Evolutionary conservation across 768 basidiomycete genomes (phyloP), one percentile per base, ranked within the genome.

Genomic region (Tulasnella sp.): DNA sequence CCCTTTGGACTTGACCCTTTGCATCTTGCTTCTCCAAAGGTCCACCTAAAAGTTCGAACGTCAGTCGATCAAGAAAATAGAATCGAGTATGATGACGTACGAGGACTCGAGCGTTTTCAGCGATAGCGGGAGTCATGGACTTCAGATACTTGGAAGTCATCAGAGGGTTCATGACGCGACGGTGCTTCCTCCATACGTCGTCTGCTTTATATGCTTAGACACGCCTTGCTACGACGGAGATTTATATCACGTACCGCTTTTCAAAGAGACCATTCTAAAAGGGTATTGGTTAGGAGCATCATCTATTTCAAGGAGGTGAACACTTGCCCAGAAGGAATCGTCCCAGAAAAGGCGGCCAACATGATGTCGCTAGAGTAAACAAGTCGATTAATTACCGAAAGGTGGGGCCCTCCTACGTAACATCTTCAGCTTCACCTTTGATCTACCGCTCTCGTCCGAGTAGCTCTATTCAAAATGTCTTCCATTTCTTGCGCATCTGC

Each of bases 401-500:
- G 24, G 7, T n/a, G n/a, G n/a, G n/a, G n/a, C n/a, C n/a, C n/a
- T n/a, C n/a, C n/a, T n/a, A 27, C 34, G 12, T 68, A 36, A 8
- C 16, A 16, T 31, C 62, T 36, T 36, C 62, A 31, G 3, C 31
- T 14, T 36, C 24, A 68, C 62, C 62, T 68, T 68, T 68, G 62
- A 36, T 68, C 62, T 1, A 68, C 62, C 1, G 62, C 62, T 68
- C 62, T 68, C 14, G 62, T 68, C 34, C 62, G 27, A 14, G 62
- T 68, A 12, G 62, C 62, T 68, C 62, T 27, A 19, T 68, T 68
- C 38, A 74, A 24, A 21, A 76, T n/a, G 19, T 76, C 75, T 38
- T 76, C 75, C 38, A 76, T 56, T 24, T 76, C 75, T 39, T 76
- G 75, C 34, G 75, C 75, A 58, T 76, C 75, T 2, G 75, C 75